phyloP scores from a whole-genome alignment of 441 rosid species.

The Populus hybrid region DNA sequence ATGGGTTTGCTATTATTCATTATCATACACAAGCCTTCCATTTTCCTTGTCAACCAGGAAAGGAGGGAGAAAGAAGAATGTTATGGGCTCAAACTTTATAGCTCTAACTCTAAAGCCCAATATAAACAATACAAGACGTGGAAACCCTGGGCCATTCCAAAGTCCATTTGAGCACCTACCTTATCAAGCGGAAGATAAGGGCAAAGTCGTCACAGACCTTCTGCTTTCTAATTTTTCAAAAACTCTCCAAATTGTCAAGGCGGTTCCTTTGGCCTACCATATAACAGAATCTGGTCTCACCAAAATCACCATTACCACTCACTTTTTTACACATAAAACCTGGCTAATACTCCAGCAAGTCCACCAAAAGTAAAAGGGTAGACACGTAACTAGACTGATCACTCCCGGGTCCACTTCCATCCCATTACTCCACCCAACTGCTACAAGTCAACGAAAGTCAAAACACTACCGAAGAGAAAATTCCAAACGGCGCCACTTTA shows the following conservation, averaged over 20 bases:
- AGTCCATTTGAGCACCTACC: neutral
- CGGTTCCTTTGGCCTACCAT: slow-evolving; percentile 30
- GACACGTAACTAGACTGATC: neutral
- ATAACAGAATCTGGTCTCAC: slow-evolving; percentile 14
- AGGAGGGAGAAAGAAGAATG: no score
- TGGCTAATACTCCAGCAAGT: neutral
- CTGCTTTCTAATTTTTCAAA: neutral
- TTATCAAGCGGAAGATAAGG: neutral
- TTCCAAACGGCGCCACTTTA: slow-evolving; percentile 9
- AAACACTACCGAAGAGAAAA: neutral
- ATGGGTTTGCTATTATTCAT: no score
- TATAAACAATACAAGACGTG: neutral
- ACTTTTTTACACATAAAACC: slow-evolving; percentile 5
- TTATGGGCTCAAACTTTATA: no score
- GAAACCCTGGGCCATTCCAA: neutral
- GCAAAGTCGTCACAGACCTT: slow-evolving; percentile 6
- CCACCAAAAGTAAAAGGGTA: neutral
- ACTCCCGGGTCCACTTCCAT: slow-evolving; percentile 3
- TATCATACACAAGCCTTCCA: no score
- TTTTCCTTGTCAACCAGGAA: no score
- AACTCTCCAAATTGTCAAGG: slow-evolving; percentile 17
- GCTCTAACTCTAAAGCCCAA: neutral
- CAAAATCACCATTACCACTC: neutral
- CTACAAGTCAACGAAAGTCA: slow-evolving; percentile 16
- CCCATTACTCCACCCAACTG: neutral